Evolutionary conservation across 2,329 filamentous ascomycete genomes (phyloP), one percentile per base, ranked within the genome.

Genomic region (Aspergillus transmontanensis): DNA sequence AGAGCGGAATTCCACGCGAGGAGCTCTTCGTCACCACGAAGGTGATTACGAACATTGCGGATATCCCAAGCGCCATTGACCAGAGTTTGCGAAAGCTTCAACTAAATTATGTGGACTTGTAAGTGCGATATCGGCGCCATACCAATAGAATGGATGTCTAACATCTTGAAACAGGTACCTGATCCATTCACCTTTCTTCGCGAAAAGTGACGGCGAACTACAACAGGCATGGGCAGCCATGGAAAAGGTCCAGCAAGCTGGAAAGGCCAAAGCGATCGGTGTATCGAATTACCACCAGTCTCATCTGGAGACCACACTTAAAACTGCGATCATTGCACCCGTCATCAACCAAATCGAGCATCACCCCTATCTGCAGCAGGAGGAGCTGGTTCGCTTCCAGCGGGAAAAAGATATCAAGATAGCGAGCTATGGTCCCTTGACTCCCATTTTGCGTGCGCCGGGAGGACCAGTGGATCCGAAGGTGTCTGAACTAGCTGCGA

Each of bases 81-180:
- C 75, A 75, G 0, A 88, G 85, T 69, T 70, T 90, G 69, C 81
- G 86, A 76, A 89, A 89, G 73, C 76, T 90, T 39, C 82, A 85
- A 59, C 70, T 89, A 6, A 83, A 86, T 48, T 86, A 89, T 69
- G 86, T 90, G 19, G 87, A 90, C 66, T 74, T 90, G 83, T 88
- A 76, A 63, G 80, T 70, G 41, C 45, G 45, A 32, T 16, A 6
- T 41, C 1, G 12, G 12, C 34, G 59, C 19, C 48, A 12, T 16
- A 57, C 39, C 9, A 53, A 86, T 85, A 14, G 1, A 14, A 6
- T 36, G 12, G 16, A 36, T 36, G 5, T 5, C 12, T 36, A 36
- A 36, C 34, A 14, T 2, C 2, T 16, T 1, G 14, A 5, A 36
- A 16, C 5, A 36, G 34, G 57, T 89, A 87, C 69, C 77, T 90